These are phyloP conservation scores for Plasmopara viticola DNA, from an alignment of 352 stramenopile genomes.

Conservation along the genomic window DNA sequence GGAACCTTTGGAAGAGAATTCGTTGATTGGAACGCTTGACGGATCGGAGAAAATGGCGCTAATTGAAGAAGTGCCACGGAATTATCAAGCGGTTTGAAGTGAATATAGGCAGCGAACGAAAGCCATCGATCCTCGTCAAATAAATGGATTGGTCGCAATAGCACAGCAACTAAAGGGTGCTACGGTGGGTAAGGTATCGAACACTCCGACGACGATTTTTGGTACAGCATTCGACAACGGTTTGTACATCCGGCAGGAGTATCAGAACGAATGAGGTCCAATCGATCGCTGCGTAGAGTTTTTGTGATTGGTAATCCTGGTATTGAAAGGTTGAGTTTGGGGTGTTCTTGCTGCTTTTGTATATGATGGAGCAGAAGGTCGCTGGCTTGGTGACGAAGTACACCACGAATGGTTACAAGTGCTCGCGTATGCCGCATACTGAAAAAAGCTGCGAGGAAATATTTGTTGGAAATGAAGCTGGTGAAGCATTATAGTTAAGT, in stretches of 20 bases:
- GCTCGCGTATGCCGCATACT: too few relatives aligned
- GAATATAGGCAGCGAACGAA: not conserved
- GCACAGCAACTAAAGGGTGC: not conserved
- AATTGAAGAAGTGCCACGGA: too few relatives aligned
- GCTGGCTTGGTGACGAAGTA: not conserved
- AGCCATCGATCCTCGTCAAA: not conserved
- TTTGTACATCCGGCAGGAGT: slow-evolving; percentile 20
- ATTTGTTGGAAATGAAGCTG: slow-evolving; percentile 10
- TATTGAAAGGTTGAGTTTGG: slow-evolving; percentile 20
- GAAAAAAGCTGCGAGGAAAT: too few relatives aligned
- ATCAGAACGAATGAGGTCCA: slow-evolving; percentile 3
- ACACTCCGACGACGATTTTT: not conserved
- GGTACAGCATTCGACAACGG: slow-evolving; percentile 1
- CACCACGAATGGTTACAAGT: slow-evolving; percentile 2
- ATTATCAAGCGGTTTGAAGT: too few relatives aligned
- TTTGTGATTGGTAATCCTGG: slow-evolving; percentile 16
- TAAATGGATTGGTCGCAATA: not conserved
- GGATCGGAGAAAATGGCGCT: too few relatives aligned
- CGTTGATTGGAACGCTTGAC: too few relatives aligned
- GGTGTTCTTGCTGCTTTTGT: not conserved
- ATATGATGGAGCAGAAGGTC: slow-evolving; percentile 3
- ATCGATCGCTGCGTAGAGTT: slow-evolving; percentile 1
- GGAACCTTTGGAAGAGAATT: too few relatives aligned
- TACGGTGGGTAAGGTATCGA: not conserved
- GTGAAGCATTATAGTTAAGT: not conserved